Evolutionary conservation across 371 early-diverging fungal genomes (phyloP).

Genomic region (Basidiobolus meristosporus): DNA sequence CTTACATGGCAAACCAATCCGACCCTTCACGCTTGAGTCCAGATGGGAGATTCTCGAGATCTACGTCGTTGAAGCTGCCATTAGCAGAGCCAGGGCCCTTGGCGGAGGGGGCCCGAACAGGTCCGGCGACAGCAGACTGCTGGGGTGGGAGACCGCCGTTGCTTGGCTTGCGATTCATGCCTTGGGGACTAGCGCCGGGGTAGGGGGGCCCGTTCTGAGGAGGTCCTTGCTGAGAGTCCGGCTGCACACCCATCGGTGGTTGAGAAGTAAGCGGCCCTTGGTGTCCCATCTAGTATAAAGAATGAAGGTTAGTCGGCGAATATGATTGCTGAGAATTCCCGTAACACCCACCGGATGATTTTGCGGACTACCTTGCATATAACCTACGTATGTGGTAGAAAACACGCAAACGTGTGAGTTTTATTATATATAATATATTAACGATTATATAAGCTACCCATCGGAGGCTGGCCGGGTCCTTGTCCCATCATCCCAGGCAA

Average conservation of each 20-base stretch:
- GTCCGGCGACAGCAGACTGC: background rate
- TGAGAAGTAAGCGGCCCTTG: no score
- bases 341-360: no score
- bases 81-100: constrained; percentile 7
- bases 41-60: constrained; percentile 60
- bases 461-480: background rate
- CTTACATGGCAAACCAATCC: constrained; percentile 82
- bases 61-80: constrained; percentile 53
- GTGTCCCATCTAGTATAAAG: no score
- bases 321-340: no score
- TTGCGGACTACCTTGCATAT: no score
- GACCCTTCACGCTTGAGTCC: constrained; percentile 69
- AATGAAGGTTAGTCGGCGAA: no score
- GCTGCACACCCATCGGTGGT: background rate
- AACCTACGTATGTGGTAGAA: background rate
- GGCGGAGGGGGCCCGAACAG: constrained; percentile 3
- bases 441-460: no score
- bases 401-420: background rate
- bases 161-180: background rate
- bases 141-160: background rate
- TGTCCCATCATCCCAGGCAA: constrained; percentile 1
- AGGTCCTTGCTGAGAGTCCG: constrained; percentile 5
- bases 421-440: no score
- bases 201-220: background rate
- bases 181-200: background rate